A percentile compares a stretch with the other conserved stretches of the same genome.
These are phyloP conservation scores for Lachancea waltii DNA, from an alignment of 805 yeast species.

Conservation along the genomic window DNA sequence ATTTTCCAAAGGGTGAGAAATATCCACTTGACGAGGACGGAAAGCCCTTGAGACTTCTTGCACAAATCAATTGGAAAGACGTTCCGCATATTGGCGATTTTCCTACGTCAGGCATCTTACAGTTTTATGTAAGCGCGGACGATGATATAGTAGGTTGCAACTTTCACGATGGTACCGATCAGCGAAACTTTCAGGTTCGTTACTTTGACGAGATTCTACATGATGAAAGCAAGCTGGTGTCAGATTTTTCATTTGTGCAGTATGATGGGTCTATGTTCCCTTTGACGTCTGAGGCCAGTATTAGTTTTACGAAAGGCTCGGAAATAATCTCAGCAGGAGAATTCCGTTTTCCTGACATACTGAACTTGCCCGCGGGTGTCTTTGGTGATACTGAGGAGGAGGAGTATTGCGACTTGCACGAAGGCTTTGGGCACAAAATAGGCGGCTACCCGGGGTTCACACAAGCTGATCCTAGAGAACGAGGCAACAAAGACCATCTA, in stretches of 20 bases:
- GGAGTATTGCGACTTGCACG: not conserved
- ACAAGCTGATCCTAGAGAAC: not conserved
- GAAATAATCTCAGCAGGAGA: not conserved
- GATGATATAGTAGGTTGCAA: not conserved
- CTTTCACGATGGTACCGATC: not conserved
- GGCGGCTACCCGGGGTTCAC: constrained; percentile 1
- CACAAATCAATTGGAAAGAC: not conserved
- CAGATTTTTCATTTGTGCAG: not conserved
- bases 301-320: not conserved
- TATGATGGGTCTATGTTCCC: not conserved
- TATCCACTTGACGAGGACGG: not conserved
- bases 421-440: not conserved
- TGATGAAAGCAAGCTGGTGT: not conserved
- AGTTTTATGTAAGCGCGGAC: not conserved
- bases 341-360: not conserved
- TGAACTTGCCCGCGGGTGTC: not conserved
- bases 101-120: not conserved
- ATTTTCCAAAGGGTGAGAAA: not conserved
- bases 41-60: not conserved
- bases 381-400: not conserved
- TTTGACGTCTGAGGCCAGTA: not conserved
- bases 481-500: not conserved
- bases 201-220: not conserved
- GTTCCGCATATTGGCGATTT: not conserved
- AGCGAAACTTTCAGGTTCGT: not conserved